Evolutionary conservation across 2,329 filamentous ascomycete genomes (phyloP).

Genomic region (Orbilia quercus): DNA sequence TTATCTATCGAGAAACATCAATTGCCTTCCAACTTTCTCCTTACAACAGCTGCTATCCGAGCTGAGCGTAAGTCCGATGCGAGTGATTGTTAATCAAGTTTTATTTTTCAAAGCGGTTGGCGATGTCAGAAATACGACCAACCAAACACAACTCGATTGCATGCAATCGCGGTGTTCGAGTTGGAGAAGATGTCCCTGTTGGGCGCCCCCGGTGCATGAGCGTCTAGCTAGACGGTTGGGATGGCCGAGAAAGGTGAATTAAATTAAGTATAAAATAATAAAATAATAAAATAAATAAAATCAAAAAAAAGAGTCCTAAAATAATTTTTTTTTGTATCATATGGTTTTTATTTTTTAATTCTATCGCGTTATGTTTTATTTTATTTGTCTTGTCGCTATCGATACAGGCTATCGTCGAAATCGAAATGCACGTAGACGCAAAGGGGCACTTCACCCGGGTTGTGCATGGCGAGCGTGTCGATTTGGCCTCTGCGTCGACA

Average conservation of each 20-base stretch:
- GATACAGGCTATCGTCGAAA: slow-evolving; percentile 32
- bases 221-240: slow-evolving; percentile 39
- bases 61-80: too few relatives aligned
- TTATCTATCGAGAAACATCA: too few relatives aligned
- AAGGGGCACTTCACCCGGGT: slow-evolving; percentile 48
- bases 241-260: too few relatives aligned
- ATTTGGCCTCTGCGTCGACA: slow-evolving; percentile 32
- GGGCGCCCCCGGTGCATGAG: slow-evolving; percentile 16
- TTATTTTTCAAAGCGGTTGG: neutral
- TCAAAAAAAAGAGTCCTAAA: slow-evolving; percentile 22
- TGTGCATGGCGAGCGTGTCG: slow-evolving; percentile 36
- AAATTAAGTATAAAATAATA: too few relatives aligned
- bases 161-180: too few relatives aligned
- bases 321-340: too few relatives aligned
- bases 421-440: slow-evolving; percentile 36
- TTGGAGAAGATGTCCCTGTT: too few relatives aligned
- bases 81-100: too few relatives aligned
- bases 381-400: slow-evolving; percentile 26
- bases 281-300: too few relatives aligned
- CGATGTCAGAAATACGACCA: neutral
- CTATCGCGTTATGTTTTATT: slow-evolving; percentile 7
- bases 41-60: too few relatives aligned
- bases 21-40: too few relatives aligned
- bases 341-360: slow-evolving; percentile 3
- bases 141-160: neutral